A percentile compares a stretch with the other conserved stretches of the same genome.
Evolutionary conservation across 176 grass and related monocot genomes (phyloP).

Genomic region (bread wheat (Triticum aestivum)): DNA sequence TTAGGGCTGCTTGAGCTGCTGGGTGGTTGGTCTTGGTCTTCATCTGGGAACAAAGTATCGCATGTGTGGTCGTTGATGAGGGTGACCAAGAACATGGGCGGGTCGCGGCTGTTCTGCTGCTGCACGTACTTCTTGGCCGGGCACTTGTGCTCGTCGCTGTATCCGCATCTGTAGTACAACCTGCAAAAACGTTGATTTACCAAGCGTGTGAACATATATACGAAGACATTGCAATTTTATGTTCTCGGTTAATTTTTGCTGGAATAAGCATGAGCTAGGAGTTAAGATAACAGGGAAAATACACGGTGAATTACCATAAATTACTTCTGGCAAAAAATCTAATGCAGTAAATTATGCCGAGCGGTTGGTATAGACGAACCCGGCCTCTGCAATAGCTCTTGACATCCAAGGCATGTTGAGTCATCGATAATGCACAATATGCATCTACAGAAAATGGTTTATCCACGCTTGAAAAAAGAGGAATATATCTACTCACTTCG

Average conservation of each 20-base stretch:
- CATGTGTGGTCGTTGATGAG: constrained; percentile 43
- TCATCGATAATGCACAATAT: neutral
- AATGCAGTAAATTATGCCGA: no score
- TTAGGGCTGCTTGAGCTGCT: constrained; percentile 11
- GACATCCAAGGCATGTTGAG: neutral
- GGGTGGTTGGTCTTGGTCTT: neutral
- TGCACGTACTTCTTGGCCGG: constrained; percentile 52
- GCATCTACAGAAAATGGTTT: neutral
- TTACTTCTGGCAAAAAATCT: neutral
- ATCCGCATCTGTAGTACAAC: constrained; percentile 53
- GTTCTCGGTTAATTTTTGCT: neutral
- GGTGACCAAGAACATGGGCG: constrained; percentile 31
- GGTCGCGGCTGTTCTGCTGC: constrained; percentile 14
- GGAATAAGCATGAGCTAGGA: neutral
- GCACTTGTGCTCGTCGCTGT: constrained; percentile 33
- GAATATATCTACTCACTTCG: no score
- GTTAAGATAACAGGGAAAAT: no score
- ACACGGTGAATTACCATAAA: neutral
- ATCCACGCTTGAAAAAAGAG: neutral
- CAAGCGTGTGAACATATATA: neutral
- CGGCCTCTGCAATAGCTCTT: no score
- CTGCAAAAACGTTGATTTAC: constrained; percentile 18
- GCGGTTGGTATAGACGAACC: no score
- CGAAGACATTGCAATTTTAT: neutral
- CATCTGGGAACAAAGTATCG: constrained; percentile 12